These are phyloP conservation scores for Cucumis hystrix DNA, from an alignment of 306 rosid species.

Conservation along the genomic window DNA sequence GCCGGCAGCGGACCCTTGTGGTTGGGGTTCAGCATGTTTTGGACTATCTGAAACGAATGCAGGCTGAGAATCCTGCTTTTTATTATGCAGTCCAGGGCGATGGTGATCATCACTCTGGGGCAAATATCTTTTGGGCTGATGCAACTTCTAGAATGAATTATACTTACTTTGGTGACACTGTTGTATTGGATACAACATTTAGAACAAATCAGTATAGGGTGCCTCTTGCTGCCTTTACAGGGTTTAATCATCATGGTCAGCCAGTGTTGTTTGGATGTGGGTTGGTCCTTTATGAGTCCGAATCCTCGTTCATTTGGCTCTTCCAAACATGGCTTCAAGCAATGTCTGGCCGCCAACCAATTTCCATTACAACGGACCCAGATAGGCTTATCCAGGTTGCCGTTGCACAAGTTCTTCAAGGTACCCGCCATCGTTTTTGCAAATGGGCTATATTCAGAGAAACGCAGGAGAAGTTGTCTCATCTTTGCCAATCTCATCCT, in stretches of 20 bases:
- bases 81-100: slow-evolving; percentile 56
- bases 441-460: slow-evolving; percentile 53
- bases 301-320: slow-evolving; percentile 56
- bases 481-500: slow-evolving; percentile 47
- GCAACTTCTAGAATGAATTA: slow-evolving; percentile 50
- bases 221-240: slow-evolving; percentile 60
- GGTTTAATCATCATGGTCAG: slow-evolving; percentile 77
- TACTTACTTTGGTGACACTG: slow-evolving; percentile 70
- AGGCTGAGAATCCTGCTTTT: slow-evolving; percentile 69
- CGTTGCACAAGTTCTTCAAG: slow-evolving; percentile 56
- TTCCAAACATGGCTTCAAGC: slow-evolving; percentile 72
- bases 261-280: slow-evolving; percentile 75
- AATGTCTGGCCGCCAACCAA: slow-evolving; percentile 55
- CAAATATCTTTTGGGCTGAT: slow-evolving; percentile 78
- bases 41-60: slow-evolving; percentile 76
- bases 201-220: slow-evolving; percentile 36
- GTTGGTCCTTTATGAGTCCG: slow-evolving; percentile 49
- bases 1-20: slow-evolving; percentile 51
- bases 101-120: slow-evolving; percentile 32
- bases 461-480: slow-evolving; percentile 46
- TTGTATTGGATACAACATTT: slow-evolving; percentile 55
- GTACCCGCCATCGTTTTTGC: slow-evolving; percentile 58
- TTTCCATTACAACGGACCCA: slow-evolving; percentile 63
- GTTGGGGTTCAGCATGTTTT: slow-evolving; percentile 61
- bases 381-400: slow-evolving; percentile 54